phyloP scores from a whole-genome alignment of 2,329 filamentous ascomycete species.

The Purpureocillium lavendulum region DNA sequence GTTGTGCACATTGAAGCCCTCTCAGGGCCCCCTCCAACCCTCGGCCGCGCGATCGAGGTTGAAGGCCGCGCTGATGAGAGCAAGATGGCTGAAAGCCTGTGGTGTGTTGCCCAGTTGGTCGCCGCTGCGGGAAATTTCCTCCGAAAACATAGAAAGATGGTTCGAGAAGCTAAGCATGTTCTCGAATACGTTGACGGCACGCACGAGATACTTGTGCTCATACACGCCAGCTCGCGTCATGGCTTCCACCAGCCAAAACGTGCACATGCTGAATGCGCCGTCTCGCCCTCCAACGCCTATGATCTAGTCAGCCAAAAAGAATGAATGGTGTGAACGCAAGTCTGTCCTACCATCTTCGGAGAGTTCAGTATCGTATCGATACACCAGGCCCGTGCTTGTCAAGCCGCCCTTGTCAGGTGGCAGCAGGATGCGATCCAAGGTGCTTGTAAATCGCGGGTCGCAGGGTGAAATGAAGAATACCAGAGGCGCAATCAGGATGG shows the following conservation, averaged over 20 bases:
- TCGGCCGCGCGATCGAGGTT: constrained; percentile 53
- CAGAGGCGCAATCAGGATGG: constrained; percentile 66
- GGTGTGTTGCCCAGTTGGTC: constrained; percentile 76
- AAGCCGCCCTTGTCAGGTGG: constrained; percentile 68
- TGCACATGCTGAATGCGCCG: constrained; percentile 75
- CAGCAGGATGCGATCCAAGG: constrained; percentile 62
- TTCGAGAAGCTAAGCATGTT: constrained; percentile 72
- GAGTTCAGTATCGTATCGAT: constrained; percentile 61
- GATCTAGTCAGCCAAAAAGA: too few species aligned
- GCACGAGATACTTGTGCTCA: constrained; percentile 53
- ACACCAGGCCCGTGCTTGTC: constrained; percentile 67
- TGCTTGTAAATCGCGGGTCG: constrained; percentile 66
- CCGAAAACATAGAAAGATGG: constrained; percentile 69
- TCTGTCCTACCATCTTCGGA: constrained; percentile 54
- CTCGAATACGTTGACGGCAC: constrained; percentile 63
- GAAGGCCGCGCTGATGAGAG: constrained; percentile 68
- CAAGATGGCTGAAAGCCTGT: constrained; percentile 70
- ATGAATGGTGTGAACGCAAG: too few species aligned
- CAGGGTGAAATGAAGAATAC: constrained; percentile 76
- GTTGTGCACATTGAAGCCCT: too few species aligned
- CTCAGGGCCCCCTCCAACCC: constrained; percentile 12
- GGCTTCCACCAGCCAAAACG: constrained; percentile 75
- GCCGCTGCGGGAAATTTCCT: constrained; percentile 66
- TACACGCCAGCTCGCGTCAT: constrained; percentile 60
- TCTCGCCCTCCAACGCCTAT: constrained; percentile 64